Conservation (phyloP, 805 yeast genomes). For the Kuraishia piskuri region DNA sequence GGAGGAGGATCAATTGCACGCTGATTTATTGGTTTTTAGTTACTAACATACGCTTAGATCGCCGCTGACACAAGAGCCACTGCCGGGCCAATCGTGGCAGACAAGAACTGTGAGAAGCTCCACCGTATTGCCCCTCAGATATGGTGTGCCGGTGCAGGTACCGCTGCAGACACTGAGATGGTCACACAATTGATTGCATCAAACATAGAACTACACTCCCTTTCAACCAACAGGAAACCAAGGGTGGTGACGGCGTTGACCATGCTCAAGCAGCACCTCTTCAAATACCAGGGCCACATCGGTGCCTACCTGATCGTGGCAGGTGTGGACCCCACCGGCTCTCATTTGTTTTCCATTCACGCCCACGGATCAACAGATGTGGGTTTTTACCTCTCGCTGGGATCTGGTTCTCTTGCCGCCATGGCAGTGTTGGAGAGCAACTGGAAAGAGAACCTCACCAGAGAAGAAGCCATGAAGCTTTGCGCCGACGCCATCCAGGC, state of each 20-base stretch:
- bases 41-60: slow-evolving; percentile 30
- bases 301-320: slow-evolving; percentile 99
- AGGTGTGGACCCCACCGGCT: slow-evolving; percentile 94
- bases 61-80: slow-evolving; percentile 99
- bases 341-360: slow-evolving; percentile 85
- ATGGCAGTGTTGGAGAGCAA: slow-evolving; percentile 92
- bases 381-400: slow-evolving; percentile 86
- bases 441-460: slow-evolving; percentile 72
- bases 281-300: slow-evolving; percentile 93
- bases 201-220: slow-evolving; percentile 82
- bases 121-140: slow-evolving; percentile 84
- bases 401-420: slow-evolving; percentile 97
- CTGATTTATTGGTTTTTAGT: neutral
- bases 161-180: slow-evolving; percentile 99
- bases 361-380: slow-evolving; percentile 98
- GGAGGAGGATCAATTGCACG: neutral
- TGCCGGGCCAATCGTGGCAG: slow-evolving; percentile 93
- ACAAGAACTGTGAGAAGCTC: slow-evolving; percentile 93
- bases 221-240: slow-evolving; percentile 79
- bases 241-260: slow-evolving; percentile 91
- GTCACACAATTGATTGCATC: slow-evolving; percentile 91
- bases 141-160: slow-evolving; percentile 99
- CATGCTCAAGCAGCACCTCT: slow-evolving; percentile 88
- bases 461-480: slow-evolving; percentile 84
- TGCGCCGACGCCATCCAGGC: slow-evolving; percentile 93